phyloP scores from a whole-genome alignment of 306 rosid genomes.

The Vigna hirtella region DNA sequence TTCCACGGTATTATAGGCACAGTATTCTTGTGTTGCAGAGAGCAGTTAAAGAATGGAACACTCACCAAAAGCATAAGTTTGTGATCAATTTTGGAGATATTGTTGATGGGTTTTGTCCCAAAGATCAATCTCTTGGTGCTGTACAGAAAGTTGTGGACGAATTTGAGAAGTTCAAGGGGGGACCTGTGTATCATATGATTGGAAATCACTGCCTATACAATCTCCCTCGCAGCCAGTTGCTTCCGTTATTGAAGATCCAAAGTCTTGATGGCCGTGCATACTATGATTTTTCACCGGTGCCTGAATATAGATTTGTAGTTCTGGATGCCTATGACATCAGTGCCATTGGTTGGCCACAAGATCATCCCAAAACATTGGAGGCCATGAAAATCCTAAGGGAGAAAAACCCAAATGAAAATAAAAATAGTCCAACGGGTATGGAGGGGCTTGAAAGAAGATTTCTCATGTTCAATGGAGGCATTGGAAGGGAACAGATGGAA shows the following conservation, averaged over 20 bases:
- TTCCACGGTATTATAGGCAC: conserved; percentile 85
- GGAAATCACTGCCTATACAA: conserved; percentile 97
- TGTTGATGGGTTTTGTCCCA: conserved; percentile 91
- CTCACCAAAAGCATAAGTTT: conserved; percentile 66
- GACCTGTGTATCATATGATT: conserved; percentile 82
- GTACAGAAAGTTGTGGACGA: conserved; percentile 68
- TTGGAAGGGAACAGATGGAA: conserved; percentile 84
- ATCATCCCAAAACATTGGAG: conserved; percentile 66
- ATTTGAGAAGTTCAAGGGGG: conserved; percentile 73
- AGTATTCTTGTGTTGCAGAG: conserved; percentile 74
- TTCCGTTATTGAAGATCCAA: conserved; percentile 78
- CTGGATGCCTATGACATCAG: conserved; percentile 90
- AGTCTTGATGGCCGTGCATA: conserved; percentile 65
- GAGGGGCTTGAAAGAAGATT: conserved; percentile 81
- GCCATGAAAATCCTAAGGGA: conserved; percentile 66
- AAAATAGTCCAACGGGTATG: conserved; percentile 80
- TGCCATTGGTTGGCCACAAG: conserved; percentile 89
- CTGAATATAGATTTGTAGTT: conserved; percentile 75
- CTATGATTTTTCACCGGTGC: conserved; percentile 80
- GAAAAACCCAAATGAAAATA: conserved; percentile 80
- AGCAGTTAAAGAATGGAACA: conserved; percentile 84
- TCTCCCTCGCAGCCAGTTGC: conserved; percentile 80
- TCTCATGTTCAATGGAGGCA: conserved; percentile 89
- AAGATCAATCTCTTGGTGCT: conserved; percentile 66
- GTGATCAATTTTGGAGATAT: conserved; percentile 83